Conservation (phyloP, 306 rosid genomes). For the Prinsepia uniflora region DNA sequence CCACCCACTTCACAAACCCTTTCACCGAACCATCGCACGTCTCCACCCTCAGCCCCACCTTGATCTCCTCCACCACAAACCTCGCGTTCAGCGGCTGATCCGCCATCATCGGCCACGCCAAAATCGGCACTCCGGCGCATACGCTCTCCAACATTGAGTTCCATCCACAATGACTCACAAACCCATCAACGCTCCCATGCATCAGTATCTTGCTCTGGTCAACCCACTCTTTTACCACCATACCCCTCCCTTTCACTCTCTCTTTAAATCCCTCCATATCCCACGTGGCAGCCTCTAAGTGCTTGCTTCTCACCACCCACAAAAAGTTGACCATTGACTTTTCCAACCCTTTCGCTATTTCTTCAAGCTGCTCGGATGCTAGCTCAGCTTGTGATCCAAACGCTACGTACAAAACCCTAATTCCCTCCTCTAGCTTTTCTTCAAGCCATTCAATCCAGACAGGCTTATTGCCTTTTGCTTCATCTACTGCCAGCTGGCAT, state of each 20-base stretch:
- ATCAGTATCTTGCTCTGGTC: slow-evolving; percentile 37
- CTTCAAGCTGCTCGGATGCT: slow-evolving; percentile 26
- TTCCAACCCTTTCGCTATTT: slow-evolving; percentile 42
- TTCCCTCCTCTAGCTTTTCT: slow-evolving; percentile 6
- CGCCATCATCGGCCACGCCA: slow-evolving; percentile 50
- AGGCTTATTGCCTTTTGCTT: background rate
- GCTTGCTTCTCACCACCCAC: slow-evolving; percentile 39
- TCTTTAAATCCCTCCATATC: slow-evolving; percentile 24
- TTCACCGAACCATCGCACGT: slow-evolving; percentile 16
- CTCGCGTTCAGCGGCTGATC: slow-evolving; percentile 46
- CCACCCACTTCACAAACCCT: slow-evolving; percentile 41
- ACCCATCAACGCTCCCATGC: slow-evolving; percentile 43
- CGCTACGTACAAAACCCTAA: slow-evolving; percentile 40
- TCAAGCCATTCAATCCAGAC: slow-evolving; percentile 41
- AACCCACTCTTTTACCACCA: slow-evolving; percentile 52
- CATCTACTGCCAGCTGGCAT: slow-evolving; percentile 6
- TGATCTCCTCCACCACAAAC: slow-evolving; percentile 49
- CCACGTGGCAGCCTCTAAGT: slow-evolving; percentile 7
- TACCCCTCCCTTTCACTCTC: slow-evolving; percentile 37
- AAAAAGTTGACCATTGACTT: slow-evolving; percentile 34
- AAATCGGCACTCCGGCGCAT: slow-evolving; percentile 45
- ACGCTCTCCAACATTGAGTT: slow-evolving; percentile 47
- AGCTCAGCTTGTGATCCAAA: slow-evolving; percentile 46
- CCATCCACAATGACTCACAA: slow-evolving; percentile 59
- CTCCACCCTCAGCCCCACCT: slow-evolving; percentile 35